Evolutionary conservation across 441 rosid genomes (phyloP).

Genomic region (Populus hybrid): DNA sequence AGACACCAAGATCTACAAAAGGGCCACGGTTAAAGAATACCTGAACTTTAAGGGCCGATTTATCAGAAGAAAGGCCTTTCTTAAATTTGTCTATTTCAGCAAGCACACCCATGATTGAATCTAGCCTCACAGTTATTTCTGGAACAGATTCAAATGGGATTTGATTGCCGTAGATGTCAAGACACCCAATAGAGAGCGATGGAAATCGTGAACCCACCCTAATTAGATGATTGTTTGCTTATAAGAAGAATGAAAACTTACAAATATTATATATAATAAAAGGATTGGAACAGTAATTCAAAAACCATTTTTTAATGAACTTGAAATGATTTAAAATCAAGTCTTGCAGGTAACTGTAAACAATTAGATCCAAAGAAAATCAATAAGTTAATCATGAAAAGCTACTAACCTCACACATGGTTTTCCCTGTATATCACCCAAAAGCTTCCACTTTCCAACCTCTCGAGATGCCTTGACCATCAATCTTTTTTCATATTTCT

Average conservation of each 20-base stretch:
- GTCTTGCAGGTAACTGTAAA: background rate
- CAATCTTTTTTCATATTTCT: slow-evolving; percentile 37
- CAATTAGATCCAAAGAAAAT: background rate
- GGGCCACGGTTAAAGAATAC: slow-evolving; percentile 23
- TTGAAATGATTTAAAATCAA: background rate
- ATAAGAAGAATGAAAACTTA: background rate
- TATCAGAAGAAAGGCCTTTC: slow-evolving; percentile 32
- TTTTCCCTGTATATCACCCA: slow-evolving; percentile 14
- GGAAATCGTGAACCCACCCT: slow-evolving; percentile 62
- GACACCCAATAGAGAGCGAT: slow-evolving; percentile 37
- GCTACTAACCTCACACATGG: slow-evolving; percentile 36
- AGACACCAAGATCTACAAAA: background rate
- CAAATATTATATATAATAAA: background rate
- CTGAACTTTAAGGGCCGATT: slow-evolving; percentile 38
- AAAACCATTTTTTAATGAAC: background rate
- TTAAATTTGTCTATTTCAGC: slow-evolving; percentile 26
- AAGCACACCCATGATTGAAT: slow-evolving; percentile 8
- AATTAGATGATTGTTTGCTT: slow-evolving; percentile 12
- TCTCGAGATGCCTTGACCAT: slow-evolving; percentile 42
- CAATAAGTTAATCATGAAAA: background rate
- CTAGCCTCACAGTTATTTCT: slow-evolving; percentile 33
- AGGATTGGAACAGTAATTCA: background rate
- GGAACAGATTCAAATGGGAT: slow-evolving; percentile 43
- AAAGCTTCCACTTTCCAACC: slow-evolving; percentile 49
- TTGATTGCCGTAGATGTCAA: slow-evolving; percentile 49